Evolutionary conservation across 73 alveolate species (phyloP).

Genomic region (Effrenium voratum): DNA sequence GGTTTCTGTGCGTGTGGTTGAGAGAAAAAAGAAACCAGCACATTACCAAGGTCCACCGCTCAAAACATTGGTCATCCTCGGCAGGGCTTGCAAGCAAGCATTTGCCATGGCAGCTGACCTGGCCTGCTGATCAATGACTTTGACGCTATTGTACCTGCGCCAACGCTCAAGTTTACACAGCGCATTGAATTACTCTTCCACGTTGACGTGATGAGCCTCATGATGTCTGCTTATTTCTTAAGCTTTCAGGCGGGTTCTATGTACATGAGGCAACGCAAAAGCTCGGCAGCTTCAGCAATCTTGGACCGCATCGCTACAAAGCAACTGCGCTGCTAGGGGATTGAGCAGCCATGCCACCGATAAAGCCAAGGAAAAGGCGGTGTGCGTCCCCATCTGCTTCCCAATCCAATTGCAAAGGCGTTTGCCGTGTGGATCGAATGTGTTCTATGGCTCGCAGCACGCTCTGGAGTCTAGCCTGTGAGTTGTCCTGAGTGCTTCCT

Average conservation of each 20-base stretch:
- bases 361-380: constrained; percentile 4
- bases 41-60: background rate
- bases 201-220: too few relatives aligned
- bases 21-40: background rate
- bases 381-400: background rate
- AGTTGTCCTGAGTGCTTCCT: too few relatives aligned
- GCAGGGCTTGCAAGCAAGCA: background rate
- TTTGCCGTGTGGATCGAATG: constrained; percentile 65
- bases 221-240: too few relatives aligned
- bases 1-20: background rate
- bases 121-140: constrained; percentile 91
- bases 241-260: too few relatives aligned
- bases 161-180: too few relatives aligned
- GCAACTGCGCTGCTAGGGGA: background rate
- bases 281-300: too few relatives aligned
- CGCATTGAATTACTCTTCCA: too few relatives aligned
- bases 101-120: background rate
- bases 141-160: constrained; percentile 87
- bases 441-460: constrained; percentile 66
- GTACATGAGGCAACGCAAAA: too few relatives aligned
- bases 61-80: too few relatives aligned
- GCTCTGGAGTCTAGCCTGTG: background rate
- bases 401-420: constrained; percentile 49
- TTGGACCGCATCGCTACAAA: too few relatives aligned
- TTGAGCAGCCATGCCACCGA: constrained; percentile 83